A percentile compares a stretch with the other conserved stretches of the same genome.
These are phyloP conservation scores for Sphaerulina musiva DNA, from an alignment of 2,329 filamentous ascomycete species.

Conservation along the genomic window DNA sequence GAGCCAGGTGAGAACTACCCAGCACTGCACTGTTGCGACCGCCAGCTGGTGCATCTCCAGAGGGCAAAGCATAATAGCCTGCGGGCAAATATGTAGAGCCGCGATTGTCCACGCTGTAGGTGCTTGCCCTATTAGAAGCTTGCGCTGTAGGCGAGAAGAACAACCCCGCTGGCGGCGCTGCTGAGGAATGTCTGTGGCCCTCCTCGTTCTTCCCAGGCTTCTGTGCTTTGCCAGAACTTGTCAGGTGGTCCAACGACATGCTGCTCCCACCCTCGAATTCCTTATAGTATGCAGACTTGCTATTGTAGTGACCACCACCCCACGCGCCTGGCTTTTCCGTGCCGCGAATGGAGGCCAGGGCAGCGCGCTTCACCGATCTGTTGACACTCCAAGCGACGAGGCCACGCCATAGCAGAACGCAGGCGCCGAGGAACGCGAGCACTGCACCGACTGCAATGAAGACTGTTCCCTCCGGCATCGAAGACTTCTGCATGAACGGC, in stretches of 20 bases:
- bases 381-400: conserved; percentile 87
- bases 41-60: conserved; percentile 40
- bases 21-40: conserved; percentile 39
- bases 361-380: conserved; percentile 79
- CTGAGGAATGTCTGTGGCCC: conserved; percentile 36
- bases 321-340: conserved; percentile 31
- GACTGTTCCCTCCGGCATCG: conserved; percentile 81
- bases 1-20: conserved; percentile 33
- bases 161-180: conserved; percentile 62
- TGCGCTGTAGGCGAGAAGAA: conserved; percentile 94
- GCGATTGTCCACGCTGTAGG: conserved; percentile 45
- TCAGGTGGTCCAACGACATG: conserved; percentile 51
- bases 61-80: conserved; percentile 78
- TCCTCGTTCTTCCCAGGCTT: conserved; percentile 24
- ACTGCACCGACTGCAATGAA: conserved; percentile 92
- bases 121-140: conserved; percentile 38
- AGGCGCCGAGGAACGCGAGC: conserved; percentile 72
- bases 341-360: conserved; percentile 59
- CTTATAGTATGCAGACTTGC: conserved; percentile 34
- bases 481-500: conserved; percentile 86
- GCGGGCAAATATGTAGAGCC: conserved; percentile 78
- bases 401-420: conserved; percentile 80
- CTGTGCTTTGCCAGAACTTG: conserved; percentile 36
- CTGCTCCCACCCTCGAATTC: conserved; percentile 46
- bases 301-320: conserved; percentile 26